Evolutionary conservation across 192 early-diverging fungal genomes (phyloP), one percentile per base, ranked within the genome.

Genomic region (Linnemannia schmuckeri): DNA sequence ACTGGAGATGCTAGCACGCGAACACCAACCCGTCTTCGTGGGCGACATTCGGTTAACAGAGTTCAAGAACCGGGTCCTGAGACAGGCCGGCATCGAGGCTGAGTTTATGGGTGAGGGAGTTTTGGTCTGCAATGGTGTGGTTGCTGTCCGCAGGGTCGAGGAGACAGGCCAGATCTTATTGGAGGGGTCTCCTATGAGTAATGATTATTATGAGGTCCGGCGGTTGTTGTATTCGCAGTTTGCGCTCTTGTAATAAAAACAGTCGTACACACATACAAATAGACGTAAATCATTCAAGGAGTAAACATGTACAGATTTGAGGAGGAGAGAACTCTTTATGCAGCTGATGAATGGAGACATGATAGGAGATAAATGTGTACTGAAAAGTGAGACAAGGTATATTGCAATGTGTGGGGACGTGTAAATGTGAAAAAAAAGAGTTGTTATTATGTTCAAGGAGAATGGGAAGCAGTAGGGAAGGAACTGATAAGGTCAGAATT

Each of bases 31-130:
- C 7, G 93, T 97, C 6, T 90, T 96, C 61, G 94, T 99, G 20
- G 98, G 98, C 22, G 96, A 98, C 85, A 81, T 97, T 37, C 93
- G 93, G 46, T 91, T 99, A 70, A 95, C 96, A 75, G 94, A 96
- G 85, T 94, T 99, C 74, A 93, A 95, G 38, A 63, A 86, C 74
- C 86, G 90, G 17, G 82, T 96, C 6, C 88, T 98, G 42, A 92
- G 92, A 27, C 82, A 89, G 6, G 93, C 95, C 74, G 97, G 97
- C 0, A 94, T 97, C 41, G 77, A 88, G 5, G 94, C 97, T 15
- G 94, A 96, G 77, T 99, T 99, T 86, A 94, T 94, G 72, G 91
- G 92, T 35, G 95, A 95, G 57, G 96, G 96, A 69, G 91, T 97
- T 46, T 88, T 99, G 63, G 95, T 98, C 8, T 97, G 97, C 72